Evolutionary conservation across 2,329 filamentous ascomycete species (phyloP).

Genomic region (Ambrosiella xylebori): DNA sequence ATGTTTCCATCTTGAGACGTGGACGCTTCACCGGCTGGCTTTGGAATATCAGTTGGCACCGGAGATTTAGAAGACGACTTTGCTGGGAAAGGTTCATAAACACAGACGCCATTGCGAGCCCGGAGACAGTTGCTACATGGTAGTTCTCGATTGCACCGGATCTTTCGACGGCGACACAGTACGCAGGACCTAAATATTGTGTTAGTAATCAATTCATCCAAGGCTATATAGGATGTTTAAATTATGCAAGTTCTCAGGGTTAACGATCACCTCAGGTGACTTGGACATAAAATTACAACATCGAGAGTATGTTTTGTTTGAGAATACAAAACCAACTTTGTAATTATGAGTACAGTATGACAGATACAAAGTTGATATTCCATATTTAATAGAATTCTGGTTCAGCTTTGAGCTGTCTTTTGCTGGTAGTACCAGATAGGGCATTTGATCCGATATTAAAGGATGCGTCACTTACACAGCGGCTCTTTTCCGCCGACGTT

Average conservation of each 20-base stretch:
- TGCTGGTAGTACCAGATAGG: too few relatives aligned
- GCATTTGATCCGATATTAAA: background rate
- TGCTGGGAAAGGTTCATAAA: constrained; percentile 6
- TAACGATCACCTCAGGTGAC: too few relatives aligned
- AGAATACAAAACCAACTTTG: too few relatives aligned
- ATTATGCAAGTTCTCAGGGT: too few relatives aligned
- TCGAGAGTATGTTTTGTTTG: too few relatives aligned
- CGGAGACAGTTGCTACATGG: constrained; percentile 27
- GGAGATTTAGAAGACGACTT: background rate
- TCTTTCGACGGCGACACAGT: constrained; percentile 27
- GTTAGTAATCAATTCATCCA: background rate
- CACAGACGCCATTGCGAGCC: constrained; percentile 21
- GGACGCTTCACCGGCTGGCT: background rate
- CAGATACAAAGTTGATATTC: too few relatives aligned
- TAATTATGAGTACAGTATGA: too few relatives aligned
- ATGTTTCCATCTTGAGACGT: background rate
- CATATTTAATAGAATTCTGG: too few relatives aligned
- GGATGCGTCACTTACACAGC: constrained; percentile 16
- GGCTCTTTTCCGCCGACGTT: constrained; percentile 18
- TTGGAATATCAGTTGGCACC: background rate
- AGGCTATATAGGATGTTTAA: too few relatives aligned
- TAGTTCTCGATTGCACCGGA: constrained; percentile 25
- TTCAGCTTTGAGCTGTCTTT: too few relatives aligned
- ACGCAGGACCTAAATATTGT: constrained; percentile 21
- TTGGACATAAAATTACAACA: too few relatives aligned